Percentiles rank a stretch among this genome's conserved stretches.
Evolutionary conservation across 768 basidiomycete genomes (phyloP).

Genomic region (Kwoniella pini): DNA sequence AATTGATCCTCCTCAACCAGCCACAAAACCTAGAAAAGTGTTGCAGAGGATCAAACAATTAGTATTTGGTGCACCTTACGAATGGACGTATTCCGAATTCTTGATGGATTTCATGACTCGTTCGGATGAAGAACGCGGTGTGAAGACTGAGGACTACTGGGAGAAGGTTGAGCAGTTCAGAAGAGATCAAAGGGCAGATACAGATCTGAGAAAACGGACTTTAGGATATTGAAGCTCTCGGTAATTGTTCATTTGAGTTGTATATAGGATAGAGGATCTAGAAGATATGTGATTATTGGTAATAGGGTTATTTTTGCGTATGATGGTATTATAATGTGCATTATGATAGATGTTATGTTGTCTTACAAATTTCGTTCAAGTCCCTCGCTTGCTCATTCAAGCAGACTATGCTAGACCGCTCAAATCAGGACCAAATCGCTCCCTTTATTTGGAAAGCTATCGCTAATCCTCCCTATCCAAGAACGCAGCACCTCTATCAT

Average conservation of each 20-base stretch:
- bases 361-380: no score
- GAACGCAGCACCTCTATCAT: slow-evolving; percentile 48
- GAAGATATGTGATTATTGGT: no score
- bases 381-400: no score
- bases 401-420: no score
- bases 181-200: slow-evolving; percentile 39
- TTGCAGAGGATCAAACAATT: slow-evolving; percentile 31
- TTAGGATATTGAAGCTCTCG: slow-evolving; percentile 40
- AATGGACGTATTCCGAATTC: slow-evolving; percentile 47
- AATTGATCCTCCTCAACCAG: not conserved
- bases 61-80: slow-evolving; percentile 50
- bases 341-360: no score
- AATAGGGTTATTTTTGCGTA: no score
- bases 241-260: not conserved
- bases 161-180: slow-evolving; percentile 43
- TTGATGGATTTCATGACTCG: slow-evolving; percentile 43
- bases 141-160: slow-evolving; percentile 32
- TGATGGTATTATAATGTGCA: no score
- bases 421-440: no score
- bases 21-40: slow-evolving; percentile 27
- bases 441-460: not conserved
- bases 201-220: slow-evolving; percentile 34
- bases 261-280: not conserved
- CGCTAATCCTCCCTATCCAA: slow-evolving; percentile 44
- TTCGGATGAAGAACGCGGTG: slow-evolving; percentile 29